Conservation (phyloP, 768 basidiomycete genomes). For the Kwoniella heveanensis region DNA sequence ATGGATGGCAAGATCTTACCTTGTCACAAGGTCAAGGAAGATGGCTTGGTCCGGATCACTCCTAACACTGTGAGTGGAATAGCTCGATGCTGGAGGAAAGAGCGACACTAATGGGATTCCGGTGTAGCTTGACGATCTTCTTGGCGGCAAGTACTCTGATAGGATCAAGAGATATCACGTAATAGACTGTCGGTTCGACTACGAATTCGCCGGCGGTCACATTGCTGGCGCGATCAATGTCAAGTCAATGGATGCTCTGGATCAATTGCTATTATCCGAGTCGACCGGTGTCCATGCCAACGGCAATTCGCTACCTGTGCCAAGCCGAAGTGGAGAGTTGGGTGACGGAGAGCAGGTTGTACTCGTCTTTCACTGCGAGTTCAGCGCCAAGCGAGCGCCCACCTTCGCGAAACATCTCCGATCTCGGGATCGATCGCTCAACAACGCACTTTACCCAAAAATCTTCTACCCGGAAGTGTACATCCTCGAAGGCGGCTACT, state of each 20-base stretch:
- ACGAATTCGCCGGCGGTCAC: constrained; percentile 93
- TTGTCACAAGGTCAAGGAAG: constrained; percentile 89
- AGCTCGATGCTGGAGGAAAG: too few relatives aligned
- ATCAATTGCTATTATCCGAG: constrained; percentile 69
- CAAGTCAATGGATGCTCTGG: constrained; percentile 75
- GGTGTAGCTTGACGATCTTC: constrained; percentile 76
- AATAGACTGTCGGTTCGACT: constrained; percentile 97
- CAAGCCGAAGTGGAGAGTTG: constrained; percentile 67
- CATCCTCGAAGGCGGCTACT: constrained; percentile 94
- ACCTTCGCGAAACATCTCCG: constrained; percentile 95
- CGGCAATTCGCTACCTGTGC: constrained; percentile 56
- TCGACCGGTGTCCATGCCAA: constrained; percentile 44
- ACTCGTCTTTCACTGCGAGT: constrained; percentile 96
- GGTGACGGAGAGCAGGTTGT: constrained; percentile 69
- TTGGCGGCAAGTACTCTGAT: constrained; percentile 72
- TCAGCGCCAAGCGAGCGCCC: constrained; percentile 90
- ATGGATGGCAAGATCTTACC: constrained; percentile 88
- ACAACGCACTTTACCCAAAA: constrained; percentile 84
- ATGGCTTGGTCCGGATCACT: constrained; percentile 89
- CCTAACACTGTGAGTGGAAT: constrained; percentile 68
- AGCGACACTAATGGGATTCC: too few relatives aligned
- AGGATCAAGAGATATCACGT: constrained; percentile 72
- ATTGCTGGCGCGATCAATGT: constrained; percentile 89
- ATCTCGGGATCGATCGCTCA: constrained; percentile 82
- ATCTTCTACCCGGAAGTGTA: constrained; percentile 97